These are phyloP conservation scores for Amaranthus cruentus DNA, from an alignment of 148 eudicot species.

Conservation along the genomic window DNA sequence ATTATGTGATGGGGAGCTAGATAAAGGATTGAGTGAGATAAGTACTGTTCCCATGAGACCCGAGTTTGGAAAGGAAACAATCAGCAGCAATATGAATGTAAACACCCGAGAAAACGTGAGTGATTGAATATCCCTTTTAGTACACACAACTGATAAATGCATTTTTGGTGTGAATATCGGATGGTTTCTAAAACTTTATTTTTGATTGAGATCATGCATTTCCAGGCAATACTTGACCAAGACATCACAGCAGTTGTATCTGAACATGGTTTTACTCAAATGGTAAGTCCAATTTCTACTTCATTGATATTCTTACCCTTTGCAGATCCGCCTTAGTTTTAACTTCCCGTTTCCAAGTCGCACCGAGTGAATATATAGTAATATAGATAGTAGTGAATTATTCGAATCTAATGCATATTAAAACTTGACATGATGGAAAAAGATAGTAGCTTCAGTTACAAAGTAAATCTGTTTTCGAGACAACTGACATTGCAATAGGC, in stretches of 20 bases:
- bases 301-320: not conserved
- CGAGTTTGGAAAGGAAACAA: constrained; percentile 31
- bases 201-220: constrained; percentile 13
- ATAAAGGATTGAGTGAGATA: constrained; percentile 23
- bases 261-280: constrained; percentile 32
- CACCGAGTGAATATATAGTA: no score
- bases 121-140: constrained; percentile 1
- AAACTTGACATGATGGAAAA: no score
- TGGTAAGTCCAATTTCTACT: constrained; percentile 27
- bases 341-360: no score
- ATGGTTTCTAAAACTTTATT: not conserved
- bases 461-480: no score
- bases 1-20: constrained; percentile 22
- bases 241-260: constrained; percentile 26
- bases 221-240: constrained; percentile 24
- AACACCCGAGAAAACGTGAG: constrained; percentile 36
- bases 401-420: no score
- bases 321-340: no score
- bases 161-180: not conserved
- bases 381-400: no score
- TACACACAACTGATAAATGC: not conserved
- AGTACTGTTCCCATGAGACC: constrained; percentile 26
- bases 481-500: no score
- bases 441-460: no score
- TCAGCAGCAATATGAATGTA: constrained; percentile 15